Evolutionary conservation across 371 early-diverging fungal species (phyloP).

Genomic region (Amoeboaphelidium protococcarum): DNA sequence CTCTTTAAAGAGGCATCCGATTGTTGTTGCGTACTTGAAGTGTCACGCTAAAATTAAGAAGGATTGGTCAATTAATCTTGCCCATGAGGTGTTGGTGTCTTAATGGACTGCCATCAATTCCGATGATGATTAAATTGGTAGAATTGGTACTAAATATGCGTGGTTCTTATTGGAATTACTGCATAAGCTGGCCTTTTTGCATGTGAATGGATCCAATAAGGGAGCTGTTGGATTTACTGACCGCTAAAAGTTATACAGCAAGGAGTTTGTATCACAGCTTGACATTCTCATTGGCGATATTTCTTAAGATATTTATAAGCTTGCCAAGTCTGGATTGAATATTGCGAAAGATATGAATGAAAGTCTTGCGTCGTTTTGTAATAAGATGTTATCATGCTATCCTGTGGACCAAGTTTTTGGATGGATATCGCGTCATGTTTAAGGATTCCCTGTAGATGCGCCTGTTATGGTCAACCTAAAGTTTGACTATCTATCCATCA

Average conservation of each 20-base stretch:
- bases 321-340: neutral
- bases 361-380: neutral
- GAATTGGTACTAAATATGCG: neutral
- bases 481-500: too few relatives aligned
- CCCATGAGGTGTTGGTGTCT: neutral
- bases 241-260: too few relatives aligned
- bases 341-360: neutral
- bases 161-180: neutral
- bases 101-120: neutral
- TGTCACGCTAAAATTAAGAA: neutral
- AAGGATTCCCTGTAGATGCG: too few relatives aligned
- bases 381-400: neutral
- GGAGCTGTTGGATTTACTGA: too few relatives aligned
- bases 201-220: neutral
- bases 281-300: neutral
- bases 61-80: neutral
- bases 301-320: neutral
- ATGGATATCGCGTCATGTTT: neutral
- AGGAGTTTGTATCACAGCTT: too few relatives aligned
- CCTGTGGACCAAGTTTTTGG: neutral
- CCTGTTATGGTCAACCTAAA: too few relatives aligned
- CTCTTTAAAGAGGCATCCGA: neutral
- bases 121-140: neutral
- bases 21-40: neutral
- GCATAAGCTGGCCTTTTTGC: neutral